Conservation (phyloP, 306 rosid species). For the Lathyrus sativus region DNA sequence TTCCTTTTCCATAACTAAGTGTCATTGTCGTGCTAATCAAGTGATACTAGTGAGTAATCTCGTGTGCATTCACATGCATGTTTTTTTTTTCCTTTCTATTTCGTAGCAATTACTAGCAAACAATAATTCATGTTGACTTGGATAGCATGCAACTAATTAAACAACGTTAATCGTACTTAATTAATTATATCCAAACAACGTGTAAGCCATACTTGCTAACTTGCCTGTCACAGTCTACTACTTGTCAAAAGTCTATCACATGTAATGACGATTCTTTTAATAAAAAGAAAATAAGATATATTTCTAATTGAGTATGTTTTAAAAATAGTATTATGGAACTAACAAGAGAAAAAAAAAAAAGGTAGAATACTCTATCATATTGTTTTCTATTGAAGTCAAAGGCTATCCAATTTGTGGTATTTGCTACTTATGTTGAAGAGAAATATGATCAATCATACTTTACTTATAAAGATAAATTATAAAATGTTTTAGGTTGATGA, state of each 20-base stretch:
- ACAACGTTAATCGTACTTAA: neutral
- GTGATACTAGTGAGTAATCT: too few species aligned
- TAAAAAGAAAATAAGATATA: neutral
- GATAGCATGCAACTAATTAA: constrained; percentile 14
- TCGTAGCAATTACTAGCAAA: too few species aligned
- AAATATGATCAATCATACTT: neutral
- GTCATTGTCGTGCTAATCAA: too few species aligned
- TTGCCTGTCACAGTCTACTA: constrained; percentile 21
- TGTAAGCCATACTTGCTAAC: constrained; percentile 40
- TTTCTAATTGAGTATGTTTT: neutral
- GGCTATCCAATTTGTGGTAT: neutral
- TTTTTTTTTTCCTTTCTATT: too few species aligned
- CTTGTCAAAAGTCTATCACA: neutral
- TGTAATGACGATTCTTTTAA: neutral
- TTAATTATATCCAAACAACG: constrained; percentile 27
- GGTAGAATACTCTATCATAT: neutral
- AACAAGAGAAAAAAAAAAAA: neutral
- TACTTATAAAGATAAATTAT: neutral
- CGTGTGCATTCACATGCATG: too few species aligned
- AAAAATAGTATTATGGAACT: neutral
- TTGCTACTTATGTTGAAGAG: neutral
- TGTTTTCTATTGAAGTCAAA: constrained; percentile 12
- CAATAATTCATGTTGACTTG: neutral
- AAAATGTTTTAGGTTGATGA: neutral
- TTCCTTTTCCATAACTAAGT: too few species aligned